These are phyloP conservation scores for Cladosporium cucumerinum DNA, from an alignment of 2,329 filamentous ascomycete species.

Conservation along the genomic window DNA sequence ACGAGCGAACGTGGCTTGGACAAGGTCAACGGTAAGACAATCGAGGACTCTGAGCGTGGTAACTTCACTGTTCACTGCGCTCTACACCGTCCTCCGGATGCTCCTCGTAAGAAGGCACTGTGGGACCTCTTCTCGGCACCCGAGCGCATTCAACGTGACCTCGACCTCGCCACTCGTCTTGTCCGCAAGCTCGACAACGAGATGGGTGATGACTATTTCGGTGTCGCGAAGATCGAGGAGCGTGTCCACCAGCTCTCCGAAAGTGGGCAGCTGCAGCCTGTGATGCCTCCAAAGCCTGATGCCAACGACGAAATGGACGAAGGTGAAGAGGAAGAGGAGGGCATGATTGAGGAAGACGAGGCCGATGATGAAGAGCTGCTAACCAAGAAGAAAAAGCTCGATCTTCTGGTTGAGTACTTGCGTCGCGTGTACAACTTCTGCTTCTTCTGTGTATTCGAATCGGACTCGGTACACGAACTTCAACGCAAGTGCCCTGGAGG, in stretches of 20 bases:
- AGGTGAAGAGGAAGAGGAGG: conserved; percentile 70
- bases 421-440: conserved; percentile 98
- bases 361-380: conserved; percentile 85
- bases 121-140: conserved; percentile 97
- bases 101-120: conserved; percentile 87
- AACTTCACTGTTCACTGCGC: conserved; percentile 98
- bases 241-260: conserved; percentile 76
- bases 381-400: conserved; percentile 93
- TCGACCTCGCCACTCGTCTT: conserved; percentile 76
- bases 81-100: conserved; percentile 82
- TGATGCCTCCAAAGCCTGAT: conserved; percentile 49
- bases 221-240: conserved; percentile 76
- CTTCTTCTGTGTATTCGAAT: conserved; percentile 99
- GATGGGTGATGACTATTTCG: conserved; percentile 73
- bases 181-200: conserved; percentile 82
- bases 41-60: conserved; percentile 79
- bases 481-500: conserved; percentile 94
- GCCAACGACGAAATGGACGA: conserved; percentile 61
- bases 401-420: conserved; percentile 92
- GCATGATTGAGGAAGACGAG: conserved; percentile 46
- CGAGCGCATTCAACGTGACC: conserved; percentile 86
- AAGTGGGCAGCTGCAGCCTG: conserved; percentile 72
- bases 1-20: conserved; percentile 73
- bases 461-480: conserved; percentile 93
- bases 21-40: conserved; percentile 95